Conservation (phyloP, 164 flowering plant genomes). For the Dillenia suffruticosa region DNA sequence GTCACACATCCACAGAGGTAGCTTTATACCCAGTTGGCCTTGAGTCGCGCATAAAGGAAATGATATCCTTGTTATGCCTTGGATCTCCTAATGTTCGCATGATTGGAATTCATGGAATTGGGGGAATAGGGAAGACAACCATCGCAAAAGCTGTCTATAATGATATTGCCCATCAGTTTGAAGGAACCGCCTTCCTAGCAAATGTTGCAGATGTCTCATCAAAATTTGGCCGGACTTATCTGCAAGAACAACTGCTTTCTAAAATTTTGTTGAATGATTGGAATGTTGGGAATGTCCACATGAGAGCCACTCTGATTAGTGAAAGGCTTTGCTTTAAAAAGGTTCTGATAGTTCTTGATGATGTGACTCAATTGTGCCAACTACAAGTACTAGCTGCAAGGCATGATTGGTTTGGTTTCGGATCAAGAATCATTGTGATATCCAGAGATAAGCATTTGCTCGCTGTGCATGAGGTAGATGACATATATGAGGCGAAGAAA, state of each 20-base stretch:
- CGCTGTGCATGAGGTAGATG: neutral
- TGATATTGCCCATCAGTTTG: neutral
- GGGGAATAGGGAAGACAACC: slow-evolving; percentile 19
- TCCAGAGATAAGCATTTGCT: slow-evolving; percentile 8
- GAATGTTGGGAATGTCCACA: too few species aligned
- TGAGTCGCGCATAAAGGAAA: too few species aligned
- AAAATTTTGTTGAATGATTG: neutral
- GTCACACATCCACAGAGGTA: too few species aligned
- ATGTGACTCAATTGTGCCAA: slow-evolving; percentile 5
- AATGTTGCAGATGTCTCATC: slow-evolving; percentile 7
- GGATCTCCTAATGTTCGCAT: neutral
- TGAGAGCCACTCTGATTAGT: neutral
- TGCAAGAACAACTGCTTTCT: slow-evolving; percentile 14
- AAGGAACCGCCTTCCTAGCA: slow-evolving; percentile 6
- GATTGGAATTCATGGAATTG: slow-evolving; percentile 11
- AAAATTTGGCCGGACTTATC: neutral
- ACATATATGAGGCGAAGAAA: neutral
- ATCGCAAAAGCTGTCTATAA: slow-evolving; percentile 12
- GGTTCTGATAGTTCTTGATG: slow-evolving; percentile 20
- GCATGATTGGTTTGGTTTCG: neutral
- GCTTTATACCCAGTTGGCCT: too few species aligned
- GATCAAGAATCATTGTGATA: slow-evolving; percentile 13
- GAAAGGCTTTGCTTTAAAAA: slow-evolving; percentile 1
- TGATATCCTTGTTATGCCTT: too few species aligned
- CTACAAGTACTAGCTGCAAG: neutral